These are phyloP conservation scores for Saccharomycopsis oosterbeekiorum DNA, from an alignment of 805 yeast species.

Conservation along the genomic window DNA sequence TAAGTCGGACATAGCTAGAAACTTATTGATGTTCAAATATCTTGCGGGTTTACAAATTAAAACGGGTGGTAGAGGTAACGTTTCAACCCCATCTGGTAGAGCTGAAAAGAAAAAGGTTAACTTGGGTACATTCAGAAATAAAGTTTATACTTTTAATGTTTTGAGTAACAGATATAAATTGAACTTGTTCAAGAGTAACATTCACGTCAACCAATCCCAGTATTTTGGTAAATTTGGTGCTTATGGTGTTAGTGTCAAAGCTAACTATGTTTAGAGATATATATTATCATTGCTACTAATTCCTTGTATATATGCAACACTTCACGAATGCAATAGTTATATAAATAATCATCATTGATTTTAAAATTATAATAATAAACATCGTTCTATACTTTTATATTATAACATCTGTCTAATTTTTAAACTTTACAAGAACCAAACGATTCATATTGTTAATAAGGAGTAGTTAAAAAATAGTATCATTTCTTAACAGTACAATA, in stretches of 20 bases:
- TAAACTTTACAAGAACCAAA: neutral
- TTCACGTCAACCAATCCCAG: constrained; percentile 2
- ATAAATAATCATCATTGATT: neutral
- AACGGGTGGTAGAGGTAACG: constrained; percentile 11
- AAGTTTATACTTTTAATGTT: constrained; percentile 10
- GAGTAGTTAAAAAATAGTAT: neutral
- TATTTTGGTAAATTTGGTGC: constrained; percentile 10
- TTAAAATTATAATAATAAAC: neutral
- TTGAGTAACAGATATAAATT: constrained; percentile 13
- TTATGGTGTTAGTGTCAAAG: constrained; percentile 11
- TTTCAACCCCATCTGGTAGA: constrained; percentile 13
- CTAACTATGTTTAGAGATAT: constrained; percentile 8
- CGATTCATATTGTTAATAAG: no score
- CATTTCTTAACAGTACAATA: neutral
- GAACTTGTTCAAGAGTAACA: constrained; percentile 11
- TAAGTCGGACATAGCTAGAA: neutral
- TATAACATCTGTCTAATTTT: neutral
- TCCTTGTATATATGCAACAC: neutral
- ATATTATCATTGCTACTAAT: neutral
- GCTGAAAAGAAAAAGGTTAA: constrained; percentile 8
- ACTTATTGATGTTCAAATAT: constrained; percentile 15
- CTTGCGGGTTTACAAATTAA: constrained; percentile 11
- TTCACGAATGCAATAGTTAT: neutral
- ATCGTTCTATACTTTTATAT: neutral
- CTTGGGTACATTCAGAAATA: constrained; percentile 16